These are phyloP conservation scores for Neonectria hederae DNA, from an alignment of 2,329 filamentous ascomycete genomes.

Conservation along the genomic window DNA sequence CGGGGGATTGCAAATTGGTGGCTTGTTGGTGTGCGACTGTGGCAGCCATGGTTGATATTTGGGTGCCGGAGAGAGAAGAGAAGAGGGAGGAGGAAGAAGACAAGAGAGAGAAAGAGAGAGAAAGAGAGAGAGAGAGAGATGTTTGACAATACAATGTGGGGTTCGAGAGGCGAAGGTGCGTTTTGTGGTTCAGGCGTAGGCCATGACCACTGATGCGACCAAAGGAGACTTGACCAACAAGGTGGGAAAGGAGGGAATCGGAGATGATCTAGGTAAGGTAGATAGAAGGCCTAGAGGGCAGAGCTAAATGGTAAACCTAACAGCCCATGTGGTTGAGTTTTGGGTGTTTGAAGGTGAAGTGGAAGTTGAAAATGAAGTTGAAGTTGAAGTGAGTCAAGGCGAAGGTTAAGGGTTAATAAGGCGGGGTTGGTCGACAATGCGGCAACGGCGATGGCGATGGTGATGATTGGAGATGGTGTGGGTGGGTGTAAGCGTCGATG, in stretches of 20 bases:
- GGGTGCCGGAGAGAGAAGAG: conserved; percentile 10
- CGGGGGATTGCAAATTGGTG: conserved; percentile 36
- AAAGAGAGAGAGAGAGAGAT: background rate
- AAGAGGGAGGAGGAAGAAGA: background rate
- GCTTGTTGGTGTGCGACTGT: conserved; percentile 47
- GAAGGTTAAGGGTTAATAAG: background rate
- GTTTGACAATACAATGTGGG: conserved; percentile 2
- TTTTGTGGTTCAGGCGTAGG: conserved; percentile 24
- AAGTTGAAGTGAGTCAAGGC: background rate
- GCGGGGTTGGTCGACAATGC: background rate
- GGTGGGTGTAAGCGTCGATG: background rate
- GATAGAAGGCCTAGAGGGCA: background rate
- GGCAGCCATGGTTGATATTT: conserved; percentile 40
- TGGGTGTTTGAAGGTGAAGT: background rate
- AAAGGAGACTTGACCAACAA: background rate
- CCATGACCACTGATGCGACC: conserved; percentile 27
- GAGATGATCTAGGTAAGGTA: background rate
- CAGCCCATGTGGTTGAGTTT: background rate
- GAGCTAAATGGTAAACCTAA: background rate
- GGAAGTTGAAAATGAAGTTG: background rate
- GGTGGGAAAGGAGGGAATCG: background rate
- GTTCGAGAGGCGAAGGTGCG: background rate
- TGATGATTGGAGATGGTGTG: background rate
- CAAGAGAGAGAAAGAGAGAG: background rate
- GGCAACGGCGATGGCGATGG: background rate